These are phyloP conservation scores for Mortierella sp. DNA, from an alignment of 371 early-diverging fungal genomes.

Conservation along the genomic window DNA sequence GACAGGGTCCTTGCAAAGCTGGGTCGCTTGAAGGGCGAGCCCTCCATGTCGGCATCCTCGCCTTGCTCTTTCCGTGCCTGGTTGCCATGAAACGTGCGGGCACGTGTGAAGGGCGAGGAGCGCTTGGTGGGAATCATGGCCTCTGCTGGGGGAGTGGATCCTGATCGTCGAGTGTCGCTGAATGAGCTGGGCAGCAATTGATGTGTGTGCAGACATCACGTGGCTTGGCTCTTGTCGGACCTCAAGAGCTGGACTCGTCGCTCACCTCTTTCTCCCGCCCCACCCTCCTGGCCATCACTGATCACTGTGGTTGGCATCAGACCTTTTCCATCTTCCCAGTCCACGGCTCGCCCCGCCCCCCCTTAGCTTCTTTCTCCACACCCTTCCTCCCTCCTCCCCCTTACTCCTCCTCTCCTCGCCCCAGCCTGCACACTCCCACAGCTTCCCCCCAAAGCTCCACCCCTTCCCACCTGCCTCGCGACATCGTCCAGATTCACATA, in stretches of 20 bases:
- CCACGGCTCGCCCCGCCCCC: neutral
- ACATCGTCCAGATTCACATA: neutral
- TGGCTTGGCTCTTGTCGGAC: too few relatives aligned
- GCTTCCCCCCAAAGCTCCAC: neutral
- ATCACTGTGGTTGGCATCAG: conserved; percentile 29
- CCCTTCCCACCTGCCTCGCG: neutral
- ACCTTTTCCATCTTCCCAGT: neutral
- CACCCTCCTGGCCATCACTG: conserved; percentile 10
- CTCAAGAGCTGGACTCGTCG: too few relatives aligned
- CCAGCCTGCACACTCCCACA: neutral
- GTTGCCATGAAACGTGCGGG: conserved; percentile 31
- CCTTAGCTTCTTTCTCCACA: neutral
- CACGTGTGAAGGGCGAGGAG: conserved; percentile 45
- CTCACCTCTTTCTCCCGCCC: neutral
- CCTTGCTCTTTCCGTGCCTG: conserved; percentile 8
- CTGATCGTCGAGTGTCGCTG: neutral
- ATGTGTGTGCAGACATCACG: too few relatives aligned
- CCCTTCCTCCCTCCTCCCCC: neutral
- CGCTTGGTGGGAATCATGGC: conserved; percentile 45
- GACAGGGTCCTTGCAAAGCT: conserved; percentile 34
- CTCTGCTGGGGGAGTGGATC: neutral
- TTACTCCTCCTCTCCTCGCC: too few relatives aligned
- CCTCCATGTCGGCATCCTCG: neutral
- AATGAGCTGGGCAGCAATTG: too few relatives aligned
- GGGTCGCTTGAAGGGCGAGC: conserved; percentile 33